These are phyloP conservation scores for Pythium sukuiense DNA, from an alignment of 352 stramenopile genomes.

Conservation along the genomic window DNA sequence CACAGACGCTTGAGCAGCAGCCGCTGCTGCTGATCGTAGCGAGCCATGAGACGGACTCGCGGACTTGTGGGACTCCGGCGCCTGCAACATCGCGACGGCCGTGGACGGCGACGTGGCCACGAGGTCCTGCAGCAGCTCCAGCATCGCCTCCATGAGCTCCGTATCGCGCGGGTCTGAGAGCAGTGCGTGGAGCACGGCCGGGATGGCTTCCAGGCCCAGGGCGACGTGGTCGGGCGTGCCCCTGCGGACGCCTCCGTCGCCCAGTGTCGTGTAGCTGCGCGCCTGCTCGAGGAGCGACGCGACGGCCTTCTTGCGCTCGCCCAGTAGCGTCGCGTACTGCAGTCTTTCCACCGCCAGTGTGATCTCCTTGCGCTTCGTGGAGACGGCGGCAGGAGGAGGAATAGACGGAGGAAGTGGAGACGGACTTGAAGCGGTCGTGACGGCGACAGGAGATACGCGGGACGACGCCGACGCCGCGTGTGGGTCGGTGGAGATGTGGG, in stretches of 20 bases:
- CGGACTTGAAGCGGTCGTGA: not conserved
- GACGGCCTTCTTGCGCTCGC: constrained; percentile 68
- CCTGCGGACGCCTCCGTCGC: not conserved
- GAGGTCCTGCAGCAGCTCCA: constrained; percentile 67
- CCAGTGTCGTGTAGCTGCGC: constrained; percentile 3
- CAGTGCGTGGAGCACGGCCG: constrained; percentile 56
- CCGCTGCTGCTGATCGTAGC: constrained; percentile 4
- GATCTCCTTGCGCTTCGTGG: constrained; percentile 38
- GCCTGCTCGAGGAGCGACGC: constrained; percentile 47
- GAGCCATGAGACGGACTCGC: constrained; percentile 6
- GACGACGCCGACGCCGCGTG: constrained; percentile 9
- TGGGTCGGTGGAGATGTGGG: not conserved
- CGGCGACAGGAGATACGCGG: not conserved
- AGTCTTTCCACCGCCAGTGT: constrained; percentile 54
- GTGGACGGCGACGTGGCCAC: constrained; percentile 39
- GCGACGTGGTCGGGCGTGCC: constrained; percentile 38
- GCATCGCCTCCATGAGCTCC: constrained; percentile 84
- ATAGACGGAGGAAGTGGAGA: not conserved
- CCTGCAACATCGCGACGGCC: constrained; percentile 42
- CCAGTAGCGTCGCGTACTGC: constrained; percentile 74
- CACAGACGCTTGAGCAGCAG: constrained; percentile 13
- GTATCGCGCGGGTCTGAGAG: constrained; percentile 76
- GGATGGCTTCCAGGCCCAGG: constrained; percentile 44
- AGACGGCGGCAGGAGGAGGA: not conserved
- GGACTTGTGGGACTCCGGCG: constrained; percentile 1